phyloP scores from a whole-genome alignment of 176 grass and related monocot species.

The Phoenix dactylifera region DNA sequence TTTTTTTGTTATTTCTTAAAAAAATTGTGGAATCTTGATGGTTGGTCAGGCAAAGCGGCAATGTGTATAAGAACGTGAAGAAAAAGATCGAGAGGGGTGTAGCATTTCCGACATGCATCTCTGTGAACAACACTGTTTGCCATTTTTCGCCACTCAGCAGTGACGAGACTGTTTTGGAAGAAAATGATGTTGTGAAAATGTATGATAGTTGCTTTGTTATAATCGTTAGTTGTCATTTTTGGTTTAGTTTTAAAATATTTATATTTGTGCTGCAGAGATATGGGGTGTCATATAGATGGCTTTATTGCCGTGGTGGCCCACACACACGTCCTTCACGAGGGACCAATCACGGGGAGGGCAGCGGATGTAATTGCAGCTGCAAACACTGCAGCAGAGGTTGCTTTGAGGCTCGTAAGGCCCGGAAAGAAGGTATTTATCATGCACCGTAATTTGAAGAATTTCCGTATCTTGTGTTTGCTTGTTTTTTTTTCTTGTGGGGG shows the following conservation, averaged over 20 bases:
- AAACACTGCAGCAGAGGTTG: conserved; percentile 91
- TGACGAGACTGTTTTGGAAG: conserved; percentile 69
- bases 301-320: conserved; percentile 99
- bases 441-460: not conserved
- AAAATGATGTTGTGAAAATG: conserved; percentile 98
- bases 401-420: conserved; percentile 83
- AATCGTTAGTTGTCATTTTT: not conserved
- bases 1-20: not conserved
- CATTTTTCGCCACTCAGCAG: conserved; percentile 87
- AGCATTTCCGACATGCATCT: conserved; percentile 92
- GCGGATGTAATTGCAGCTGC: conserved; percentile 89
- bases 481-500: no score
- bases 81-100: conserved; percentile 96
- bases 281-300: conserved; percentile 99
- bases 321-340: conserved; percentile 66
- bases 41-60: conserved; percentile 62
- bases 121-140: conserved; percentile 85
- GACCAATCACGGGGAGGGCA: conserved; percentile 61
- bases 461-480: not conserved
- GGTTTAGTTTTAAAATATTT: not conserved
- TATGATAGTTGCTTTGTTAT: conserved; percentile 23
- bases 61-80: conserved; percentile 89
- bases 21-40: not conserved
- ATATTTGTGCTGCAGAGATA: conserved; percentile 50
- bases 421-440: conserved; percentile 66